Base-by-base conservation (phyloP, 2,329 filamentous ascomycete genomes). In the Akanthomyces uredinophilus region DNA sequence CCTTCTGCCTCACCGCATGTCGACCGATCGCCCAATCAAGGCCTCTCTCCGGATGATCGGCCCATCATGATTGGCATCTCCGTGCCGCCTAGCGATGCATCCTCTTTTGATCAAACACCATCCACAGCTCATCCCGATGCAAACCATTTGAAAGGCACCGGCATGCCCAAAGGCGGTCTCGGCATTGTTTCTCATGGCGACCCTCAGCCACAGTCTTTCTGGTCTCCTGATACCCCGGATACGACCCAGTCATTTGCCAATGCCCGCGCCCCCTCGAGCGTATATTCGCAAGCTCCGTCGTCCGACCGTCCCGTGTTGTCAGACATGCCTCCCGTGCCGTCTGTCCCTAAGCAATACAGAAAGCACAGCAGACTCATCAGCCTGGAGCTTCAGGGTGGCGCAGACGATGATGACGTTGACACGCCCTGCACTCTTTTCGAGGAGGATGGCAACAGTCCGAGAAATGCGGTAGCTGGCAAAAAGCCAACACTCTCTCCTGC, bases 1-100 rank as follows among this genome's bases (percentile, higher is more conserved):
- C 71, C 69, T 18, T 66, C 65, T 14, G 65, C 68, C 16, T 68
- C 69, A 3, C 67, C 72, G 11, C 70, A 71, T 16, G 65, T 68
- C 27, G 60, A 68, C 52, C 64, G 69, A 64, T 65, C 68, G 64
- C 59, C 70, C 27, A 70, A 70, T 6, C 70, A 72, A 13, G 84
- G 86, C 64, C 78, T 90, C 4, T 90, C 88, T 16, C 88, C 89
- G 0, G 83, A 82, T 63, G 86, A 89, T 67, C 80, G 85, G n/a
- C 87, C 87, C 1, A 92, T 92, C 63, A 81, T 89, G 47, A 92
- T 91, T 66, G 88, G 88, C 14, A 85, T 92, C 56, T 82, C 84
- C 16, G 77, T 91, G 51, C 83, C 88, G 2, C 82, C 84, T 16
- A 71, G 71, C 8, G 69, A 72, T 22, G 60, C 51, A 5, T 50